Conservation (phyloP, 257 asterid species). For the Fraxinus excelsior region DNA sequence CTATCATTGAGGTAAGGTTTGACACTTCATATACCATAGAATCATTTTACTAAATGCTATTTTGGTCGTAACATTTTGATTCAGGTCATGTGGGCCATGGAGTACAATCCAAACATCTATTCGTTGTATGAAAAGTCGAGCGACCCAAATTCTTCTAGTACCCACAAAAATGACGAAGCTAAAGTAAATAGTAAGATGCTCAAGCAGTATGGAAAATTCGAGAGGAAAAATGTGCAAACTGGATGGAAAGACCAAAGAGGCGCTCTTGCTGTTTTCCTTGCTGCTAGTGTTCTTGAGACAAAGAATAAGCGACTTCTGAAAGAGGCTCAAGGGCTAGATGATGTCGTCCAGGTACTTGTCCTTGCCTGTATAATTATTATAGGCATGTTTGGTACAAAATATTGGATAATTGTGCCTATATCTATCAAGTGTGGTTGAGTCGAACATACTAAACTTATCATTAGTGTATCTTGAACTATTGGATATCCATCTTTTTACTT, state of each 20-base stretch:
- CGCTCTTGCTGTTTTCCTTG: conserved; percentile 86
- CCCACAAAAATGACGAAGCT: conserved; percentile 31
- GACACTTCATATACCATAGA: neutral
- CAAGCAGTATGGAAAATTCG: conserved; percentile 84
- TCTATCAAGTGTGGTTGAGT: neutral
- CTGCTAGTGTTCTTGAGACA: conserved; percentile 88
- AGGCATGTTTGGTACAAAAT: neutral
- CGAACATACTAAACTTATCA: neutral
- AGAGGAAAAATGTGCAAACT: conserved; percentile 71
- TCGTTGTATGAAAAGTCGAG: conserved; percentile 59
- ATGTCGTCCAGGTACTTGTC: conserved; percentile 69
- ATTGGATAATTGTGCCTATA: neutral
- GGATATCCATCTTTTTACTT: neutral
- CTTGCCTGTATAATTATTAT: neutral
- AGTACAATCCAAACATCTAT: conserved; percentile 78
- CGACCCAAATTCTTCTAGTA: conserved; percentile 32
- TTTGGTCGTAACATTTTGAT: neutral
- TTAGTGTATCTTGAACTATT: neutral
- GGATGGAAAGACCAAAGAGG: conserved; percentile 76
- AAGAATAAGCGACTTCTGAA: conserved; percentile 72
- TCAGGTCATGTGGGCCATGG: conserved; percentile 99
- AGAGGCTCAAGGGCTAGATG: conserved; percentile 96
- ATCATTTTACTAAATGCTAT: conserved; percentile 12
- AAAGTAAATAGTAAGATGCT: conserved; percentile 54
- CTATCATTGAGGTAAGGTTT: neutral